phyloP scores from a whole-genome alignment of 495 filamentous ascomycete genomes.

The Chaetomidium leptoderma region DNA sequence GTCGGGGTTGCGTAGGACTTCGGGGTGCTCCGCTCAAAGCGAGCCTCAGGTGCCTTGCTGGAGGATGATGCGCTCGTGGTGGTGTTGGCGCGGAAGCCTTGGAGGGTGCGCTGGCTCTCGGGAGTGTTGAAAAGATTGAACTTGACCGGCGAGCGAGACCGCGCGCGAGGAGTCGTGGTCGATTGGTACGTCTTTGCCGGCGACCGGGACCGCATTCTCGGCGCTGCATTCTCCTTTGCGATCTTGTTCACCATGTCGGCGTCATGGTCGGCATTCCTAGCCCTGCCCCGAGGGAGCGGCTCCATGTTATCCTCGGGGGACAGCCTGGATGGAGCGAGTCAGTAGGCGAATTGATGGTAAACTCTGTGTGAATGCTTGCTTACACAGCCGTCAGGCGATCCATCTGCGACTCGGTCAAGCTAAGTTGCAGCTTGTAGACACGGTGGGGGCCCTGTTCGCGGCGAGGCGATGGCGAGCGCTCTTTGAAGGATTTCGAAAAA shows the following conservation, averaged over 20 bases:
- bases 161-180: slow-evolving; percentile 9
- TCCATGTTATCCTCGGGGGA: slow-evolving; percentile 13
- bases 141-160: slow-evolving; percentile 28
- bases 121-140: slow-evolving; percentile 7
- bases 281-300: not conserved
- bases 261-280: not conserved
- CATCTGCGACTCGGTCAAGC: slow-evolving; percentile 30
- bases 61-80: slow-evolving; percentile 6
- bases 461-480: slow-evolving; percentile 14
- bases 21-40: not conserved
- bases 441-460: not conserved
- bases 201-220: slow-evolving; percentile 21
- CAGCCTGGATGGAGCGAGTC: not conserved
- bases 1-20: not conserved
- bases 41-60: slow-evolving; percentile 6
- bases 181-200: slow-evolving; percentile 11
- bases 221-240: slow-evolving; percentile 6
- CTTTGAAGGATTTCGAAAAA: slow-evolving; percentile 14
- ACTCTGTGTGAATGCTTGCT: no score
- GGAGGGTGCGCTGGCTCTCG: slow-evolving; percentile 8
- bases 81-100: not conserved
- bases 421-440: slow-evolving; percentile 25
- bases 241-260: not conserved
- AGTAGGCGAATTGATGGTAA: no score
- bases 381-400: slow-evolving; percentile 25